Percentiles rank a stretch among this genome's conserved stretches.
phyloP scores from a whole-genome alignment of 768 basidiomycete species.

The Udeniomyces megalosporus region DNA sequence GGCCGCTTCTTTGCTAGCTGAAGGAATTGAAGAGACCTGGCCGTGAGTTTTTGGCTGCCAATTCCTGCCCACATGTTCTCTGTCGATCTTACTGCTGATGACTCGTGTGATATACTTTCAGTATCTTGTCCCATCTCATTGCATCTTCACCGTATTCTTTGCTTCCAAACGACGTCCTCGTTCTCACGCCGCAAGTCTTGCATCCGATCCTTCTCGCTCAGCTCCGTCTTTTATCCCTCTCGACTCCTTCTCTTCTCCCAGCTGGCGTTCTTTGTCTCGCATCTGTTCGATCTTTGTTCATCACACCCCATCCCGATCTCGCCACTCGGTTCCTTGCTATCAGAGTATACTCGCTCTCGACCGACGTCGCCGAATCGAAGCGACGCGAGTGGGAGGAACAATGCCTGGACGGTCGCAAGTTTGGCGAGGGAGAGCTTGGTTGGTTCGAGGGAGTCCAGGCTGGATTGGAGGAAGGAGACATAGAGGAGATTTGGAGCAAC shows the following conservation, averaged over 20 bases:
- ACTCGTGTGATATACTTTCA: slow-evolving; percentile 40
- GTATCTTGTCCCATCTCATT: slow-evolving; percentile 35
- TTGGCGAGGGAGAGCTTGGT: slow-evolving; percentile 44
- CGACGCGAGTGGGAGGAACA: slow-evolving; percentile 48
- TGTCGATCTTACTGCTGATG: neutral
- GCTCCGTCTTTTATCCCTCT: slow-evolving; percentile 12
- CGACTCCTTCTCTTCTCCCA: neutral
- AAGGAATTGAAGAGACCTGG: slow-evolving; percentile 24
- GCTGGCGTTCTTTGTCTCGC: slow-evolving; percentile 16
- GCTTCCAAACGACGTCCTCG: slow-evolving; percentile 1
- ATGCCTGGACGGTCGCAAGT: slow-evolving; percentile 37
- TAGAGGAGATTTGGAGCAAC: slow-evolving; percentile 35
- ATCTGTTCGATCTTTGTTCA: slow-evolving; percentile 14
- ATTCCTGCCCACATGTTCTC: neutral
- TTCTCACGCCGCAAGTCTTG: slow-evolving; percentile 14
- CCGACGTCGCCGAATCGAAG: slow-evolving; percentile 40
- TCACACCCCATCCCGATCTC: slow-evolving; percentile 16
- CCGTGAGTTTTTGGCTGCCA: slow-evolving; percentile 25
- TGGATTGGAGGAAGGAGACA: neutral
- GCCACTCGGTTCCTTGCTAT: slow-evolving; percentile 44
- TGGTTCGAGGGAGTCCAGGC: slow-evolving; percentile 7
- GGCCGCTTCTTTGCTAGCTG: slow-evolving; percentile 24
- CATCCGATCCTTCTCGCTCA: slow-evolving; percentile 12
- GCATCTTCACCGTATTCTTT: slow-evolving; percentile 19
- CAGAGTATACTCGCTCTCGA: slow-evolving; percentile 45